These are phyloP conservation scores for Helotiales sp. DNA, from an alignment of 2,329 filamentous ascomycete species.

Conservation along the genomic window DNA sequence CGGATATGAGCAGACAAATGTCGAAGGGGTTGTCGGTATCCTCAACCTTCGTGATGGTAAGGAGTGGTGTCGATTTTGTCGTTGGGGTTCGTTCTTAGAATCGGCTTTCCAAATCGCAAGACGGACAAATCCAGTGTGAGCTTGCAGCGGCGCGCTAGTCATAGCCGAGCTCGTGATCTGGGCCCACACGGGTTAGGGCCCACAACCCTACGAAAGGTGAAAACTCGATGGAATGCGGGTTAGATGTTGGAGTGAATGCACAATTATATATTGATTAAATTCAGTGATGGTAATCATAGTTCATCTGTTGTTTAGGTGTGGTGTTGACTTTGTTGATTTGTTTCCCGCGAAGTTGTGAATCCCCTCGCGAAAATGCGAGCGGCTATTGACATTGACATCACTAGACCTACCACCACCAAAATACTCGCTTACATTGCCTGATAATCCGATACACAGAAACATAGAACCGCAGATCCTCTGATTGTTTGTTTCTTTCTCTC, in stretches of 20 bases:
- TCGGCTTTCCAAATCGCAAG: constrained; percentile 23
- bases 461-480: no score
- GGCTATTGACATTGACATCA: not conserved
- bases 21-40: constrained; percentile 41
- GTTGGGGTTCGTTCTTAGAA: constrained; percentile 34
- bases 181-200: constrained; percentile 28
- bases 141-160: constrained; percentile 22
- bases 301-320: not conserved
- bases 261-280: not conserved
- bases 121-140: constrained; percentile 15
- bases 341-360: not conserved
- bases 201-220: constrained; percentile 15
- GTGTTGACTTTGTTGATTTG: not conserved
- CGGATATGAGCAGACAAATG: constrained; percentile 44
- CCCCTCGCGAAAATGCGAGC: not conserved
- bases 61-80: constrained; percentile 42
- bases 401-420: no score
- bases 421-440: no score
- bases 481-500: no score
- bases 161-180: constrained; percentile 26
- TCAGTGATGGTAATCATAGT: no score
- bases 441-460: no score
- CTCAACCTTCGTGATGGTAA: constrained; percentile 46
- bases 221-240: not conserved
- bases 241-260: not conserved